Percentiles rank a stretch among this genome's conserved stretches.
Evolutionary conservation across 202 grass and related monocot genomes (phyloP).

Genomic region (Saccharum hybrid): DNA sequence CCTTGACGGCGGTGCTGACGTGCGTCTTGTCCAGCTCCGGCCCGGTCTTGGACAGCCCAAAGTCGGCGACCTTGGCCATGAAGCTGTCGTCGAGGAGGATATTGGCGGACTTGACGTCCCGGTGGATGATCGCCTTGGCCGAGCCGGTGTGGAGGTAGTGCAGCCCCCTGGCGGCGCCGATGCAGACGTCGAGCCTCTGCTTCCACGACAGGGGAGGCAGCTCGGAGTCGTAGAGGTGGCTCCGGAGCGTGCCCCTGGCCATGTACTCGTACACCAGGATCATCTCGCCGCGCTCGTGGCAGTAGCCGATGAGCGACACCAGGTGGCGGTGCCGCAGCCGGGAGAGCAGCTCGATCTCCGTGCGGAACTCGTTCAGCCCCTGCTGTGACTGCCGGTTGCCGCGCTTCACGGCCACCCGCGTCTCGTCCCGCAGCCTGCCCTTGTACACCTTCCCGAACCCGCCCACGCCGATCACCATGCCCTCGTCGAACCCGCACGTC

Average conservation of each 20-base stretch:
- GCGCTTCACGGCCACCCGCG: conserved; percentile 74
- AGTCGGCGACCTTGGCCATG: conserved; percentile 95
- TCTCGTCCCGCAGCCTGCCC: conserved; percentile 68
- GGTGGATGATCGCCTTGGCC: conserved; percentile 82
- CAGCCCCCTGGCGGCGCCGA: conserved; percentile 84
- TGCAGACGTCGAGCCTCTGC: conserved; percentile 81
- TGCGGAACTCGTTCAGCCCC: conserved; percentile 82
- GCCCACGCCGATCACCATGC: conserved; percentile 73
- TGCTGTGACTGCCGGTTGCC: conserved; percentile 72
- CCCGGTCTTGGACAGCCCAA: conserved; percentile 84
- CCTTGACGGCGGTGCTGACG: conserved; percentile 91
- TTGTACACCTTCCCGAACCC: conserved; percentile 98
- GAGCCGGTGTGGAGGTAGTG: conserved; percentile 92
- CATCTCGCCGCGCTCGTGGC: conserved; percentile 82
- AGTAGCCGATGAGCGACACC: conserved; percentile 94
- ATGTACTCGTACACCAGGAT: conserved; percentile 97
- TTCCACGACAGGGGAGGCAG: conserved; percentile 66
- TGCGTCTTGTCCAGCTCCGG: conserved; percentile 91
- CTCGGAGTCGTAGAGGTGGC: conserved; percentile 73
- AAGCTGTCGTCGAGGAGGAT: conserved; percentile 78
- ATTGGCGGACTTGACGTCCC: conserved; percentile 93
- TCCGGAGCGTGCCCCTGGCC: conserved; percentile 75
- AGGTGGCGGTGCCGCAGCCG: conserved; percentile 87
- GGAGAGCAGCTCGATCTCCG: conserved; percentile 86
- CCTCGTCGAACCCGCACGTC: conserved; percentile 75